Evolutionary conservation across 2,329 filamentous ascomycete species (phyloP).

Genomic region (Magnaporthiopsis rhizophila): DNA sequence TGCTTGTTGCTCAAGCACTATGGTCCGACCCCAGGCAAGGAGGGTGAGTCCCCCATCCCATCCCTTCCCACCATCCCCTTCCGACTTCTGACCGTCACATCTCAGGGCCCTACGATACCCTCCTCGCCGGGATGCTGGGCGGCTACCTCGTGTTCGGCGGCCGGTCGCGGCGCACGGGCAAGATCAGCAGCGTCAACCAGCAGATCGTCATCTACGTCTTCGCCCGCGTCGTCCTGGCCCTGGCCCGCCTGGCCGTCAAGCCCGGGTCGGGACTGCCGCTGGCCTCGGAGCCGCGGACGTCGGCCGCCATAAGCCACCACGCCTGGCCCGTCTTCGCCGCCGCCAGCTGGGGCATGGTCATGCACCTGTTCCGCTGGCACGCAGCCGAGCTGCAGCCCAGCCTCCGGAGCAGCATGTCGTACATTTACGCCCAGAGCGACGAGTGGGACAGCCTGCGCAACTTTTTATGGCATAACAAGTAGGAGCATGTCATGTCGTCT

Average conservation of each 20-base stretch:
- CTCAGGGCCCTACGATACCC: conserved; percentile 65
- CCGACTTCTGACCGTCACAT: conserved; percentile 15
- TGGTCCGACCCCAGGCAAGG: conserved; percentile 50
- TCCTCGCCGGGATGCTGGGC: conserved; percentile 79
- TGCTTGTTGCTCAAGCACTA: conserved; percentile 67
- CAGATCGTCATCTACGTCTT: conserved; percentile 99
- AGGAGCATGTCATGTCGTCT: conserved; percentile 21
- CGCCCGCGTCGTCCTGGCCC: conserved; percentile 75
- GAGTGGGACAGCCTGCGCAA: conserved; percentile 82
- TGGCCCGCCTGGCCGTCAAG: conserved; percentile 77
- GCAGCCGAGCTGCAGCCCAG: conserved; percentile 87
- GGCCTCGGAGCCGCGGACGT: conserved; percentile 40
- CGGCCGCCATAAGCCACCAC: conserved; percentile 51
- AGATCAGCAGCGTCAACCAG: conserved; percentile 76
- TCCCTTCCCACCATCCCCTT: no score
- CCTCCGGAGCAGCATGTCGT: conserved; percentile 90
- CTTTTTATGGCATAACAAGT: conserved; percentile 75
- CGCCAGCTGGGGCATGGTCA: conserved; percentile 84
- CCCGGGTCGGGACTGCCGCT: conserved; percentile 42
- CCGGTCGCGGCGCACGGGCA: conserved; percentile 52
- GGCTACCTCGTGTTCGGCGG: conserved; percentile 88
- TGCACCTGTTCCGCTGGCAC: conserved; percentile 91
- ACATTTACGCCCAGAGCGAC: conserved; percentile 88
- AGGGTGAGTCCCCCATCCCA: conserved; percentile 30
- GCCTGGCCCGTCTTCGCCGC: conserved; percentile 92